phyloP scores from a whole-genome alignment of 2,329 filamentous ascomycete species.

The Hypoxylon sp. region DNA sequence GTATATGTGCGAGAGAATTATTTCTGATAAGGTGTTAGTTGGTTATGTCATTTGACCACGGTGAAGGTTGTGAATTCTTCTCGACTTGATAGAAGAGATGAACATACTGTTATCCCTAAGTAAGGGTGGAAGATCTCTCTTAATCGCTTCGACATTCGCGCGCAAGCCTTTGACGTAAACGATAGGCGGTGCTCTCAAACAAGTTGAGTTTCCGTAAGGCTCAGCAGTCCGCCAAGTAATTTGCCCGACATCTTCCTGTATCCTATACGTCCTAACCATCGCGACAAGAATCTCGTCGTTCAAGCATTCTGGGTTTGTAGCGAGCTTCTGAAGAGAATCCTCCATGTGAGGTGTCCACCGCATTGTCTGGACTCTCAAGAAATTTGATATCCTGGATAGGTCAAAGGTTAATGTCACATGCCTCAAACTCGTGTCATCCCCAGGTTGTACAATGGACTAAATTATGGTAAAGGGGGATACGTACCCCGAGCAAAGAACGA shows the following conservation, averaged over 20 bases:
- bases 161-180: conserved; percentile 54
- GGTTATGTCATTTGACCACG: neutral
- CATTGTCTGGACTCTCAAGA: conserved; percentile 55
- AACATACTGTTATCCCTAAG: conserved; percentile 53
- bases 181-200: conserved; percentile 40
- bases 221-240: conserved; percentile 44
- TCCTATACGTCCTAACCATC: conserved; percentile 46
- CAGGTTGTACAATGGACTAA: neutral
- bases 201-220: conserved; percentile 15
- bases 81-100: neutral
- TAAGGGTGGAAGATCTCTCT: conserved; percentile 45
- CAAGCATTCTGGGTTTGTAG: conserved; percentile 61
- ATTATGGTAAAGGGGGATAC: conserved; percentile 5
- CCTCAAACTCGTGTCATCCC: neutral
- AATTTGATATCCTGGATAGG: conserved; percentile 45
- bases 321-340: conserved; percentile 66
- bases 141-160: conserved; percentile 49
- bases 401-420: neutral
- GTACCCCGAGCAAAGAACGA: conserved; percentile 51
- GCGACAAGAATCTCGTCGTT: conserved; percentile 65
- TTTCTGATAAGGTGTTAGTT: conserved; percentile 48
- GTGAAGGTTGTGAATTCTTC: neutral
- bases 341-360: conserved; percentile 73
- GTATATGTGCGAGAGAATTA: conserved; percentile 56
- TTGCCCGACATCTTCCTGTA: conserved; percentile 49